Base-by-base conservation (phyloP, 2,329 filamentous ascomycete genomes). In the Zymoseptoria crescenta region DNA sequence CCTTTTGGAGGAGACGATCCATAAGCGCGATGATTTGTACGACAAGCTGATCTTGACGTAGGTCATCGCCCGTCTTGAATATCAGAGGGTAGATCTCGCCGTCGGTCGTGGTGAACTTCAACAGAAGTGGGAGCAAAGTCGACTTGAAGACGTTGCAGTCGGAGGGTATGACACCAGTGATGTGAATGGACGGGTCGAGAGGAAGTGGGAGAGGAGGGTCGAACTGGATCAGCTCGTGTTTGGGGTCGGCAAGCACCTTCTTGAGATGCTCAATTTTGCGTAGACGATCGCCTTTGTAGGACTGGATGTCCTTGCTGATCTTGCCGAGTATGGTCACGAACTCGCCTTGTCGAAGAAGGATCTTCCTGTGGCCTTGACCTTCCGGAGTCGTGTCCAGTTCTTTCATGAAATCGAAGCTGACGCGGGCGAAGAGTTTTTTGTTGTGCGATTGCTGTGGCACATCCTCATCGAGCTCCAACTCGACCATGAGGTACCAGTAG, bases 401-500 rank as follows among this genome's bases (percentile, higher is more conserved):
- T 5, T 84, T 80, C 91, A 97, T 96, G 73, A 97, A 99, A 70
- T 97, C 91, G 69, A 91, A 99, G 60, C 94, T 92, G 8, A 99
- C 89, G 67, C 93, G 91, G 28, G 89, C 87, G 74, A 96, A 99
- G 19, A 97, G 85, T 62, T 89, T 89, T 52, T 89, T 87, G 70
- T 93, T 85, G 21, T 85, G 82, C 10, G 66, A 61, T 67, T 92
- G 89, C 50, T 91, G 87, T 3, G 85, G 84, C 4, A 61, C 56
- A 19, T 66, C 62, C 8, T 70, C 65, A n/a, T 96, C 93, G 67
- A 64, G 56, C 35, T 95, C 91, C 66, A 92, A 95, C 75, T 99
- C 95, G 1, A 99, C 94, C 86, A 96, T 96, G 2, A 99, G 81
- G 73, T 97, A 99, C 94, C 94, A 99, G 73, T 96, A 90, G 56